phyloP scores from a whole-genome alignment of 352 stramenopile genomes.

The Detonula confervacea region DNA sequence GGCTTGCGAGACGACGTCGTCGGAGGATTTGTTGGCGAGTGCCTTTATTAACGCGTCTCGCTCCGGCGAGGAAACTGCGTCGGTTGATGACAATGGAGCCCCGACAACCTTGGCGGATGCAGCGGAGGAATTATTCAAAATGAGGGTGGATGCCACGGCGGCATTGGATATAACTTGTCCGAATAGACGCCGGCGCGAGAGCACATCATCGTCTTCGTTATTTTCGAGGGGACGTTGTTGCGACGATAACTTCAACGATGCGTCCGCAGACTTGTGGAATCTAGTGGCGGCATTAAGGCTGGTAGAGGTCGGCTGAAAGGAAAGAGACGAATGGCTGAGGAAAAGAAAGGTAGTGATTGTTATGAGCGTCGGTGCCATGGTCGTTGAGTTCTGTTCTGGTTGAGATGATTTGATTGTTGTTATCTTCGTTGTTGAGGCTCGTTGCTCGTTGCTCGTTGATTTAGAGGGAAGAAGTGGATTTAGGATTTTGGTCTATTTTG shows the following conservation, averaged over 20 bases:
- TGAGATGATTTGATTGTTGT: too few species aligned
- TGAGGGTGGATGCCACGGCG: conserved; percentile 2
- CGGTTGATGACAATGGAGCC: too few species aligned
- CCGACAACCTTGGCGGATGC: conserved; percentile 15
- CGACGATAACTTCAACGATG: background rate
- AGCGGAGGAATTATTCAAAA: conserved; percentile 10
- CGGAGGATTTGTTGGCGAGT: conserved; percentile 42
- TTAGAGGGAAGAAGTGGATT: too few species aligned
- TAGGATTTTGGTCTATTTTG: too few species aligned
- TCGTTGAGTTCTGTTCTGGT: too few species aligned
- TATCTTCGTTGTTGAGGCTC: too few species aligned
- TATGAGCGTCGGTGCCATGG: background rate
- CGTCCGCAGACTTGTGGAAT: background rate
- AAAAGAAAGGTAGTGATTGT: background rate
- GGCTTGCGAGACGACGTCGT: conserved; percentile 43
- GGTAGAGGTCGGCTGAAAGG: background rate
- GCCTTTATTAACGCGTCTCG: conserved; percentile 45
- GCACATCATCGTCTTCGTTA: background rate
- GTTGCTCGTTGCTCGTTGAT: too few species aligned
- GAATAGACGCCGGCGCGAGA: conserved; percentile 24
- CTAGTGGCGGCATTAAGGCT: background rate
- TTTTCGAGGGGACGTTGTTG: background rate
- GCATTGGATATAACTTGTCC: background rate
- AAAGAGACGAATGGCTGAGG: background rate
- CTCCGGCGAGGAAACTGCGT: conserved; percentile 23